These are phyloP conservation scores for Aspergillus tanneri DNA, from an alignment of 2,329 filamentous ascomycete species.

Conservation along the genomic window DNA sequence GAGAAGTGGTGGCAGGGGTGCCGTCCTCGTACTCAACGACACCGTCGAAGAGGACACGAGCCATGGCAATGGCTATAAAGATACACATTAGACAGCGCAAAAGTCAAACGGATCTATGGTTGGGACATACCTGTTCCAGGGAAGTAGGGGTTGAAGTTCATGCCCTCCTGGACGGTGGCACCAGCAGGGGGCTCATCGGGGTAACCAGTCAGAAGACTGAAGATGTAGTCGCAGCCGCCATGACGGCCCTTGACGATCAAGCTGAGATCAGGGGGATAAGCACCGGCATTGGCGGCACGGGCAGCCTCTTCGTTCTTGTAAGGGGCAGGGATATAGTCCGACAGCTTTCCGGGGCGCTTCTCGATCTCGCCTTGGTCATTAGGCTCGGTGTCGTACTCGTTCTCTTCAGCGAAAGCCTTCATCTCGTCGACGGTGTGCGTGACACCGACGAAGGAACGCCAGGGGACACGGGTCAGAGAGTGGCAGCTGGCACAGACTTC, in stretches of 20 bases:
- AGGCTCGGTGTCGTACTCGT: conserved; percentile 97
- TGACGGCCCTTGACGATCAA: conserved; percentile 97
- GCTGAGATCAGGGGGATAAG: conserved; percentile 93
- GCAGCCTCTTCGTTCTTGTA: conserved; percentile 99
- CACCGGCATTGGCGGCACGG: conserved; percentile 96
- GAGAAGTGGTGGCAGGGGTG: conserved; percentile 89
- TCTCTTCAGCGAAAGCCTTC: conserved; percentile 94
- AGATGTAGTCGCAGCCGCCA: conserved; percentile 98
- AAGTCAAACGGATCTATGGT: neutral
- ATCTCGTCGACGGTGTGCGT: conserved; percentile 96
- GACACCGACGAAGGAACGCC: conserved; percentile 84
- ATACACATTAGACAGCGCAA: neutral
- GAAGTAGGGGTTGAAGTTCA: conserved; percentile 99
- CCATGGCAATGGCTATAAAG: conserved; percentile 78
- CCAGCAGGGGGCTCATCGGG: conserved; percentile 94
- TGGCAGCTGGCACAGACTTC: conserved; percentile 98
- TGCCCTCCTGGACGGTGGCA: conserved; percentile 76
- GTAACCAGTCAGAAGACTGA: conserved; percentile 93
- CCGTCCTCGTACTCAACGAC: conserved; percentile 97
- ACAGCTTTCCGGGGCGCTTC: conserved; percentile 97
- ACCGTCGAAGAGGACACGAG: conserved; percentile 94
- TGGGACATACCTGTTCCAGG: conserved; percentile 73
- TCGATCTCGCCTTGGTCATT: conserved; percentile 98
- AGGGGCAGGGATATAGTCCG: conserved; percentile 89
- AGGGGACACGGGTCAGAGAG: conserved; percentile 90